Evolutionary conservation across 352 stramenopile genomes (phyloP).

Genomic region (Globisporangium ultimum): DNA sequence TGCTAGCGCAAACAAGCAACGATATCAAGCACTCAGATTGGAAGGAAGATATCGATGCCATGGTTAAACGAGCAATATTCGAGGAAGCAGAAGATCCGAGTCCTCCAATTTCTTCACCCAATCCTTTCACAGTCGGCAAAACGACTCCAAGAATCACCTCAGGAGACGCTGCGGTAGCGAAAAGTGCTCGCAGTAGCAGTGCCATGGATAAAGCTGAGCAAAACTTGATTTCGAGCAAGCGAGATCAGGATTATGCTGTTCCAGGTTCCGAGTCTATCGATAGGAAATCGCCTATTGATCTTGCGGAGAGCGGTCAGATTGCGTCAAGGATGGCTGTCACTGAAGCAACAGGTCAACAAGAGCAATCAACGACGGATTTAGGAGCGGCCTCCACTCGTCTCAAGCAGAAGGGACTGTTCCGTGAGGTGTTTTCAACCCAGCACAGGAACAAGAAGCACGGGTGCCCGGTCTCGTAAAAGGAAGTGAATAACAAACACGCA

Average conservation of each 20-base stretch:
- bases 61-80: slow-evolving; percentile 17
- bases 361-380: background rate
- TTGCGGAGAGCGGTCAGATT: background rate
- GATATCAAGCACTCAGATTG: background rate
- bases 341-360: background rate
- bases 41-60: slow-evolving; percentile 6
- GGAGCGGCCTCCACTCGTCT: background rate
- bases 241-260: background rate
- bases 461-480: slow-evolving; percentile 14
- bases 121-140: background rate
- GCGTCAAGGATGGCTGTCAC: background rate
- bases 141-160: background rate
- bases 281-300: background rate
- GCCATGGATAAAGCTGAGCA: background rate
- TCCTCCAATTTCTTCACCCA: background rate
- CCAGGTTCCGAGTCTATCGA: background rate
- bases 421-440: slow-evolving; percentile 12
- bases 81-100: slow-evolving; percentile 9
- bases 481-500: background rate
- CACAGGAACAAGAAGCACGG: slow-evolving; percentile 11
- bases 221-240: background rate
- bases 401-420: slow-evolving; percentile 9
- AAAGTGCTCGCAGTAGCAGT: background rate
- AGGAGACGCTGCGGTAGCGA: background rate
- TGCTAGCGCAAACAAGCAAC: background rate